Base-by-base conservation (phyloP, 2,329 filamentous ascomycete species). In the Curvularia spicifera region DNA sequence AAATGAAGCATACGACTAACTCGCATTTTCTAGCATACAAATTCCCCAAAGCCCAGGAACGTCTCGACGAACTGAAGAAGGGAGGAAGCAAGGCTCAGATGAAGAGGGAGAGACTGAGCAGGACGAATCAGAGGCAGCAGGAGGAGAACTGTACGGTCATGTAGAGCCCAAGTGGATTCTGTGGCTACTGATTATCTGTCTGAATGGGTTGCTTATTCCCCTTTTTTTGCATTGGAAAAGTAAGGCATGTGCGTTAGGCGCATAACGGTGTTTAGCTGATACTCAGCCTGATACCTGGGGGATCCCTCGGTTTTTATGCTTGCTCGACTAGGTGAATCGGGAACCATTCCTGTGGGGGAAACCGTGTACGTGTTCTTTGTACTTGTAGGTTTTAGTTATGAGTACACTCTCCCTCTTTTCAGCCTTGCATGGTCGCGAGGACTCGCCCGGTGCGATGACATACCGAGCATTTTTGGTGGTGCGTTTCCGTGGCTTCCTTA, bases 31-130 rank as follows among this genome's bases (percentile, higher is more conserved):
- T 66, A 97, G 94, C 93, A 58, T 94, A 98, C 80, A 92, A 96
- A 72, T 97, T 96, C 73, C 90, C 91, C 44, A 97, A 97, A 77
- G 95, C 95, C 13, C 88, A 94, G 57, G 93, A 97, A 72, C 87
- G 94, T 47, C 85, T 99, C 5, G 94, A 98, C 74, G 95, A 98
- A 67, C 84, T 99, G 53, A 96, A 96, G 79, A 86, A 87, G 61
- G 87, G 89, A 2, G 91, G 91, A 24, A 88, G 87, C 43, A 90
- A 88, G 65, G 83, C 82, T 48, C 87, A 90, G 61, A 91, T 91
- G 72, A 87, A 88, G 53, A 85, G 91, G 53, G 91, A 93, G 70
- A 87, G 89, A 55, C 86, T 97, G 60, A 93, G 90, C 8, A 85
- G 94, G 56, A 94, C 89, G 65, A 91, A 92, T 54, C 89, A 89